Base-by-base conservation (phyloP, 208 protist genomes). In the Trypanosoma grayi region DNA sequence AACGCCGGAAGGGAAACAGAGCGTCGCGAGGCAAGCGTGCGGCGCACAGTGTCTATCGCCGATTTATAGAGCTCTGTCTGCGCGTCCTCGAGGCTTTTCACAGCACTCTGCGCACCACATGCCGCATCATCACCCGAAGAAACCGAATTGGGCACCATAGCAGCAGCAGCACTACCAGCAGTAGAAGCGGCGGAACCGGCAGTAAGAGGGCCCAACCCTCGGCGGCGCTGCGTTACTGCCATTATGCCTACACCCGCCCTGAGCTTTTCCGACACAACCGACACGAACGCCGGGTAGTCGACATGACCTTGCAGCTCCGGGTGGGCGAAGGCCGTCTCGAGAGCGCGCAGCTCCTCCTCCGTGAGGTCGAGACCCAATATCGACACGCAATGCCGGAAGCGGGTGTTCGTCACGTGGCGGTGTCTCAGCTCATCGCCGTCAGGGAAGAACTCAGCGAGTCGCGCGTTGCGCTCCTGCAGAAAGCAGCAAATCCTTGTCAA, bases 401-500 rank as follows among this genome's bases (percentile, higher is more conserved):
- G 87, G n/a, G 74, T 70, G 4, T 68, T 63, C 8, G 79, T 81
- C 33, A 96, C 82, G 54, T 83, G 79, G n/a, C 73, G 71, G 63
- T 94, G 84, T 36, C 87, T 81, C 44, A 96, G 73, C 67, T 83
- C 79, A 63, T 96, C 90, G 44, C 82, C 83, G 51, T 96, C 90
- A 4, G 81, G 83, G 55, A 94, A 94, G 58, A 91, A 94, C 57
- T 94, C 83, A 6, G 47, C 55, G 9, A 94, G 24, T 28, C 79
- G 71, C 1, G 80, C 74, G n/a, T 78, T 73, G 44, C 83, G 83
- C 66, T 88, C 80, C 59, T 85, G 81, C 52, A 93, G 20, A 67
- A 87, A 89, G 45, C 72, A 73, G 51, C 79, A 86, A 27, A 93
- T 63, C 25, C 63, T 58, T 30, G 31, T 60, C 31, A 93, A 54